phyloP scores from a whole-genome alignment of 73 alveolate species.

The Tetrahymena borealis region DNA sequence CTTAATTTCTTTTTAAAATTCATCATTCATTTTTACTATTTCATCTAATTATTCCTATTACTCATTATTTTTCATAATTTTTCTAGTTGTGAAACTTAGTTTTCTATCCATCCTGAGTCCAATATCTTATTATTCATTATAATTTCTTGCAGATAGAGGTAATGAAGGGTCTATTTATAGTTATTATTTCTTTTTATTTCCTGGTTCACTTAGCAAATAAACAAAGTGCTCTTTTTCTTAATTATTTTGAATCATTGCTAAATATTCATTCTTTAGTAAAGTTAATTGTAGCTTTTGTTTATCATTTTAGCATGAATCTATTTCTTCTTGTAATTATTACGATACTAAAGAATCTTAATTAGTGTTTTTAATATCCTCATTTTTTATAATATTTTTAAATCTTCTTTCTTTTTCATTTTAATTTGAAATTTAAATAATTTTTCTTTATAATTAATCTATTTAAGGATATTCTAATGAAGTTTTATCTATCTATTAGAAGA shows the following conservation, averaged over 20 bases:
- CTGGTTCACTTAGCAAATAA: background rate
- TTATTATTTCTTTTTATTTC: background rate
- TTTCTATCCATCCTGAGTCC: too few relatives aligned
- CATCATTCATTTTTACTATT: background rate
- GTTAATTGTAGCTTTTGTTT: background rate
- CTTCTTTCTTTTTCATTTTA: background rate
- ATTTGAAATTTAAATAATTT: background rate
- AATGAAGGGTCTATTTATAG: background rate
- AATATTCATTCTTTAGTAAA: background rate
- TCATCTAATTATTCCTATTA: too few relatives aligned
- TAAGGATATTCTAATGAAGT: background rate
- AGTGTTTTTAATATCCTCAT: background rate
- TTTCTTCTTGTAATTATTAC: background rate
- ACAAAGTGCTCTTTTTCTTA: background rate
- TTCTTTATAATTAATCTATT: background rate
- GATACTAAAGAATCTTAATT: background rate
- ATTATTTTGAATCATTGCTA: background rate
- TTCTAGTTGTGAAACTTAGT: too few relatives aligned
- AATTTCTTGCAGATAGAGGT: background rate
- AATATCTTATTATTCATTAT: background rate
- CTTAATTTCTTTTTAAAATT: background rate
- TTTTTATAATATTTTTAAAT: background rate
- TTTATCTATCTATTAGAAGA: background rate
- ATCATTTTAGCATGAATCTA: background rate
- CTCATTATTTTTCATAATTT: too few relatives aligned